Evolutionary conservation across 805 yeast species (phyloP), one percentile per base, ranked within the genome.

Genomic region (Lachancea fermentati): DNA sequence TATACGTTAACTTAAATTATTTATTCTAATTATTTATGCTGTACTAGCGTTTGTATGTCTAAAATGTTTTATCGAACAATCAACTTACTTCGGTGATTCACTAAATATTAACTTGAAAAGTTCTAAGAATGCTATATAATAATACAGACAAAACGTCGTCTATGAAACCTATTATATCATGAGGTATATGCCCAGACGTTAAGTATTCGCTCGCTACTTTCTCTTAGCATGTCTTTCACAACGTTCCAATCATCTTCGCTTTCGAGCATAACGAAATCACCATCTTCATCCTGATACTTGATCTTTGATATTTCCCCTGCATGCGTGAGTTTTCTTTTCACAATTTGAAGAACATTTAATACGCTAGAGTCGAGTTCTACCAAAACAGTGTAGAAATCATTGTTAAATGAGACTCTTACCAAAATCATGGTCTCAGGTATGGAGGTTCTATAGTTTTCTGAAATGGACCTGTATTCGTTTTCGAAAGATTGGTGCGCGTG

Each of bases 261-360:
- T 49, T 80, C 84, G 63, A 91, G 77, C 35, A 84, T 79, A 32
- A 93, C 94, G 58, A 76, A 82, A 59, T 93, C 98, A 13, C 95
- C 96, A 58, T 93, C 98, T 63, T 93, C 98, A 62, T 93, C 98
- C 57, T 78, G 79, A 58, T 87, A 91, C 60, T 80, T 81, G 45
- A 93, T 71, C 52, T 82, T 68, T 42, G 66, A 63, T 34, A 67
- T 48, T 11, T 61, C 70, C 17, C 81, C 83, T 40, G 78, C 69
- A 37, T 75, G 72, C 33, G 70, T 66, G 34, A 79, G 58, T 54
- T 79, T 79, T 36, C 70, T 71, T 45, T 75, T 77, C 28, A 86
- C 75, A 44, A 78, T 76, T 32, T 68, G 73, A 34, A 74, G 65
- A 42, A 86, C 67, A 33, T 74, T 79, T 8, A 68, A 65, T 55